These are phyloP conservation scores for Inga leiocalycina DNA, from an alignment of 306 rosid species.

Conservation along the genomic window DNA sequence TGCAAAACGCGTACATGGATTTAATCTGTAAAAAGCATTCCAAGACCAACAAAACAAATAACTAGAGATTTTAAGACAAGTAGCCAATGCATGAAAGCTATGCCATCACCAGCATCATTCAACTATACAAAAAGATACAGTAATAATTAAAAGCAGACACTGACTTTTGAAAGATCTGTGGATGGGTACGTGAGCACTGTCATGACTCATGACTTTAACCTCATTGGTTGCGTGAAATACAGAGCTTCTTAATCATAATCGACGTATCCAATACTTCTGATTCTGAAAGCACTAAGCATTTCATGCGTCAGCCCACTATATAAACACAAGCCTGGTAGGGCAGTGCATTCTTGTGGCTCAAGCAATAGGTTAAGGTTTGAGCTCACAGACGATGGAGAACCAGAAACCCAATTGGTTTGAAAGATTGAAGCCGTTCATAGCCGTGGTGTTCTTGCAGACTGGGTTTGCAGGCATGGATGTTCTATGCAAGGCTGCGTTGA, in stretches of 20 bases:
- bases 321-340: conserved; percentile 20
- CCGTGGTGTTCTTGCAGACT: conserved; percentile 68
- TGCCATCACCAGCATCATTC: conserved; percentile 16
- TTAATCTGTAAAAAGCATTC: not conserved
- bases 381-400: conserved; percentile 39
- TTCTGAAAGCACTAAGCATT: conserved; percentile 6
- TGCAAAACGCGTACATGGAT: conserved; percentile 6
- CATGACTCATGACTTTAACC: not conserved
- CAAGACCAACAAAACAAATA: conserved; percentile 10
- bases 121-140: conserved; percentile 12
- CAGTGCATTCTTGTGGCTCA: conserved; percentile 27
- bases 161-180: not conserved
- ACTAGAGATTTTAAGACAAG: not conserved
- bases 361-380: not conserved
- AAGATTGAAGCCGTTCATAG: conserved; percentile 67
- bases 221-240: conserved; percentile 29
- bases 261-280: conserved; percentile 28
- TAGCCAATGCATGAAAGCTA: conserved; percentile 30
- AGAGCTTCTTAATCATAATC: not conserved
- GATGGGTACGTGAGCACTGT: not conserved
- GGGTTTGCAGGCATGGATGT: conserved; percentile 87
- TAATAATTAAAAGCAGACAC: conserved; percentile 31
- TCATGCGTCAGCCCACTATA: conserved; percentile 23
- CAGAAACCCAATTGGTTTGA: conserved; percentile 30
- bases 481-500: conserved; percentile 82